Evolutionary conservation across 208 protist genomes (phyloP).

Genomic region (Leishmania amazonensis): DNA sequence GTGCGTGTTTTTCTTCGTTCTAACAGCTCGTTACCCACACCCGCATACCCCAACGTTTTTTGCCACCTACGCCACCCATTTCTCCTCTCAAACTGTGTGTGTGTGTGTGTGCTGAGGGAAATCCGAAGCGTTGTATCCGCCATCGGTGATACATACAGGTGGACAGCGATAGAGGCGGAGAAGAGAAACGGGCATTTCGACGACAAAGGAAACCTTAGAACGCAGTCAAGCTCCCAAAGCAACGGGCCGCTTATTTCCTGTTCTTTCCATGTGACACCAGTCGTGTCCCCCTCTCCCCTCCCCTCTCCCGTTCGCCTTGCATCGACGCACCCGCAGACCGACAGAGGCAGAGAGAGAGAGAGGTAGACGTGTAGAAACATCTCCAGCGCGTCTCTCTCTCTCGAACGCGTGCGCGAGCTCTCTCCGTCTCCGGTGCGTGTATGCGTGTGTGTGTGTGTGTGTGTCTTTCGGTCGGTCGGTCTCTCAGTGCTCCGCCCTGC

Average conservation of each 20-base stretch:
- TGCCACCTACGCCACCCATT: background rate
- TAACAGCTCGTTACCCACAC: background rate
- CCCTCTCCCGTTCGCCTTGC: background rate
- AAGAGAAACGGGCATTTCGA: too few species aligned
- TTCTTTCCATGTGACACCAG: background rate
- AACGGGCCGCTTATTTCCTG: background rate
- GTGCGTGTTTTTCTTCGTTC: too few species aligned
- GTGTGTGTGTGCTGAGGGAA: background rate
- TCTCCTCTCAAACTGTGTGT: background rate
- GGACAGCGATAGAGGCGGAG: too few species aligned
- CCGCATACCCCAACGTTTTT: background rate
- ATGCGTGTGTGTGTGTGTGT: background rate
- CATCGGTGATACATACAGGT: too few species aligned
- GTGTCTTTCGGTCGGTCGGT: background rate
- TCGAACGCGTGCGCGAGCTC: background rate
- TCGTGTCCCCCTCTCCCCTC: background rate
- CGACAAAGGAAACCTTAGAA: background rate
- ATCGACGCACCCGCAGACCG: background rate
- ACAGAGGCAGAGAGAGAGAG: background rate
- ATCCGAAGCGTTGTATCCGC: background rate
- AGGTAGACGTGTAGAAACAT: background rate
- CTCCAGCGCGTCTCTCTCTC: constrained; percentile 3
- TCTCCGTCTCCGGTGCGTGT: background rate
- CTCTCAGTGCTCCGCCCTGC: background rate
- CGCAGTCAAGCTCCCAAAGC: background rate